Conservation (phyloP, 1,284 basidiomycete genomes). For the Stereum hirsutum region DNA sequence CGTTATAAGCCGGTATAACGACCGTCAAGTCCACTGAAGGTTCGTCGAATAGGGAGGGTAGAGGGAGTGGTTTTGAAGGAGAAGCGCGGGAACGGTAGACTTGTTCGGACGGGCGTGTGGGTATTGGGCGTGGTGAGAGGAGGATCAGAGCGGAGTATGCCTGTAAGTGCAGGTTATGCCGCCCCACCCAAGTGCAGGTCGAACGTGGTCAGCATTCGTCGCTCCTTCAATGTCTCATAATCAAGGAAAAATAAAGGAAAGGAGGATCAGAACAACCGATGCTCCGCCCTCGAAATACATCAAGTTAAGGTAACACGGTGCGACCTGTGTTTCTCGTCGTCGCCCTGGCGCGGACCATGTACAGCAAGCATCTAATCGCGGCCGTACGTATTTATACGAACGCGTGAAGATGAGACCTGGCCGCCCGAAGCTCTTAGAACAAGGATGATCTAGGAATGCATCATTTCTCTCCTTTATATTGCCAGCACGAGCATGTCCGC, state of each 20-base stretch:
- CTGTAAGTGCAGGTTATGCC: too few relatives aligned
- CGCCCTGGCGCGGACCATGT: conserved; percentile 42
- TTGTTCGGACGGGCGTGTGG: conserved; percentile 56
- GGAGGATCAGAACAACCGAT: conserved; percentile 14
- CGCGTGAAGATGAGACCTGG: too few relatives aligned
- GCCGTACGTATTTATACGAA: too few relatives aligned
- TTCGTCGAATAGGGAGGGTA: conserved; percentile 45
- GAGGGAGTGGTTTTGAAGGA: conserved; percentile 35
- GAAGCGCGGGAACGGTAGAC: conserved; percentile 47
- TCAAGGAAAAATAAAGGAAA: conserved; percentile 9
- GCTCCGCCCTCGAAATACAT: too few relatives aligned
- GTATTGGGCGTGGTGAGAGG: conserved; percentile 60
- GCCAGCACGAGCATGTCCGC: background rate
- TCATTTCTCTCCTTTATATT: too few relatives aligned
- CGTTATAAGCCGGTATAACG: conserved; percentile 89
- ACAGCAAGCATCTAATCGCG: too few relatives aligned
- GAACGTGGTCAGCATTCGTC: too few relatives aligned
- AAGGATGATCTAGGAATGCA: conserved; percentile 77
- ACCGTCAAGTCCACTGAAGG: conserved; percentile 64
- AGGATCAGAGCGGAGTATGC: conserved; percentile 52
- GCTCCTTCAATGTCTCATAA: background rate
- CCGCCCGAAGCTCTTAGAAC: conserved; percentile 75
- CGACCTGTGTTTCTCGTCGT: conserved; percentile 54
- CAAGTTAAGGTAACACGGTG: too few relatives aligned
- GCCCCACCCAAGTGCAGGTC: too few relatives aligned